Evolutionary conservation across 139 green algal genomes (phyloP).

Genomic region (Auxenochlorella pyrenoidosa): DNA sequence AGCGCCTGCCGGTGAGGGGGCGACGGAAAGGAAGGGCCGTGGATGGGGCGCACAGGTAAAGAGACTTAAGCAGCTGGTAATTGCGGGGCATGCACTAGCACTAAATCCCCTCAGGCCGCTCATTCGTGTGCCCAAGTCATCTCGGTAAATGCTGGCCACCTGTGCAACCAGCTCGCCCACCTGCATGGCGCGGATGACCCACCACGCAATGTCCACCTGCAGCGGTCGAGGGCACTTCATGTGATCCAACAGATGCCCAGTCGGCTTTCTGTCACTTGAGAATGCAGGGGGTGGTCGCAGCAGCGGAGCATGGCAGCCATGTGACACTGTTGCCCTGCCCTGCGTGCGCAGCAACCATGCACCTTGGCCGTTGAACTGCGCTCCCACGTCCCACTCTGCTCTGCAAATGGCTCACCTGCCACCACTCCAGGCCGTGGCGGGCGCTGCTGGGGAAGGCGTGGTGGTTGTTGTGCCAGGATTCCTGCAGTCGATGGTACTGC

Average conservation of each 20-base stretch:
- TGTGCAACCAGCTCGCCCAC: not conserved
- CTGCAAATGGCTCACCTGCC: constrained; percentile 55
- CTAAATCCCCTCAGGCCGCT: too few species aligned
- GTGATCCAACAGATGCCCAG: not conserved
- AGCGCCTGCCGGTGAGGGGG: not conserved
- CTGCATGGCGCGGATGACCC: constrained; percentile 19
- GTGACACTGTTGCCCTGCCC: too few species aligned
- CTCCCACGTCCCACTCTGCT: too few species aligned
- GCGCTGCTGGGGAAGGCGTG: constrained; percentile 88
- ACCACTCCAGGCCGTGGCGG: constrained; percentile 88
- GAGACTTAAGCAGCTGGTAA: not conserved
- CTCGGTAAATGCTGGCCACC: too few species aligned
- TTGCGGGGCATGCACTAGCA: not conserved
- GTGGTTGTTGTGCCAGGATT: constrained; percentile 92
- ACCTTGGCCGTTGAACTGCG: not conserved
- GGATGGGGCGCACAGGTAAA: not conserved
- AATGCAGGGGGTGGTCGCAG: not conserved
- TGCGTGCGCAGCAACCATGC: not conserved
- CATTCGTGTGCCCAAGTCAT: too few species aligned
- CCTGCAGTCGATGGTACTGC: too few species aligned
- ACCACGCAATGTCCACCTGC: constrained; percentile 27
- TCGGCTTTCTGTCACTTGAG: too few species aligned
- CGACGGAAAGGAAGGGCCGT: not conserved
- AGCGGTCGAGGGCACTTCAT: not conserved
- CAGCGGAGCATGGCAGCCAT: not conserved